Conservation (phyloP, 2,329 filamentous ascomycete genomes). For the Colletotrichum kahawae region DNA sequence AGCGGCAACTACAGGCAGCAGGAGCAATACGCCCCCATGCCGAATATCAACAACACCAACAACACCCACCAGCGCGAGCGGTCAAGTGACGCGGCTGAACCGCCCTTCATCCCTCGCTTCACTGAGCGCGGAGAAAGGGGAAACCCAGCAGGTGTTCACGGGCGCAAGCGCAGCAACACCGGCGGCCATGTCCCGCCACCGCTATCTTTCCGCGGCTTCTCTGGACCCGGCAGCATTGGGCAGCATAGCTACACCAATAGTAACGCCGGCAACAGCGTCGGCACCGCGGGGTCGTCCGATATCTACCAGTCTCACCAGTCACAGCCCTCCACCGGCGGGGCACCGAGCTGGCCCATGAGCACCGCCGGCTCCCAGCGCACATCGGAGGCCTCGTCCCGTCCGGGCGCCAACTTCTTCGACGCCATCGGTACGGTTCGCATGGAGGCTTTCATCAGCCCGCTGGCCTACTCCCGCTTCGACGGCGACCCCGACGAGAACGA, state of each 20-base stretch:
- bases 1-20: conserved; percentile 39
- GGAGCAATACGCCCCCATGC: conserved; percentile 41
- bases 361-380: conserved; percentile 54
- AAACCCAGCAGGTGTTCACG: conserved; percentile 60
- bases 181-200: conserved; percentile 75
- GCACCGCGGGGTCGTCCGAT: conserved; percentile 66
- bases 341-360: conserved; percentile 49
- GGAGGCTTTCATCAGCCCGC: conserved; percentile 88
- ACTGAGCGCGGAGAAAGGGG: conserved; percentile 64
- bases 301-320: conserved; percentile 61
- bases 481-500: conserved; percentile 55
- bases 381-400: conserved; percentile 58
- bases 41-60: conserved; percentile 19
- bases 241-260: conserved; percentile 57
- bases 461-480: conserved; percentile 53
- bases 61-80: conserved; percentile 51
- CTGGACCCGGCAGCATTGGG: conserved; percentile 52
- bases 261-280: conserved; percentile 61
- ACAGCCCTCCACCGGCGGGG: conserved; percentile 37
- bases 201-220: conserved; percentile 80
- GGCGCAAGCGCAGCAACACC: conserved; percentile 88
- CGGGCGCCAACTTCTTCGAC: conserved; percentile 74
- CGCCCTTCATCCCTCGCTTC: conserved; percentile 75
- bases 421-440: conserved; percentile 91
- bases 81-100: conserved; percentile 69